Percentiles rank a stretch among this genome's conserved stretches.
These are phyloP conservation scores for Venturia nashicola DNA, from an alignment of 2,329 filamentous ascomycete species.

Conservation along the genomic window DNA sequence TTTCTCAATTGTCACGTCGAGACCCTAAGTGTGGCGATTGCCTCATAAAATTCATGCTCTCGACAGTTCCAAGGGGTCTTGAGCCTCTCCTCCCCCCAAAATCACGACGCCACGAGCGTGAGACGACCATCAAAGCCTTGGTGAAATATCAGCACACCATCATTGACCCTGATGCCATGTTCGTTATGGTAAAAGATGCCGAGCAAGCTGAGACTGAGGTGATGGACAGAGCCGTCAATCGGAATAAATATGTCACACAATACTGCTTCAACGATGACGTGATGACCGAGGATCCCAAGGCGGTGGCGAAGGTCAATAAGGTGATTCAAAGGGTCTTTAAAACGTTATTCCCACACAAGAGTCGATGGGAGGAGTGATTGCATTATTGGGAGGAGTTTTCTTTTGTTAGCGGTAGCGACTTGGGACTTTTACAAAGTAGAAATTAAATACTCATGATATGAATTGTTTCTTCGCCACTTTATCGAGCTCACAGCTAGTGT, in stretches of 20 bases:
- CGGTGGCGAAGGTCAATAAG: conserved; percentile 23
- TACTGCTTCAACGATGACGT: conserved; percentile 34
- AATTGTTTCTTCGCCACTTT: no score
- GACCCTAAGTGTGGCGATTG: conserved; percentile 31
- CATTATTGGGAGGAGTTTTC: no score
- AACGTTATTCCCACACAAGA: conserved; percentile 17
- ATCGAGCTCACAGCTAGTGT: no score
- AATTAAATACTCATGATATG: no score
- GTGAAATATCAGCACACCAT: conserved; percentile 31
- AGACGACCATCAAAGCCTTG: conserved; percentile 25
- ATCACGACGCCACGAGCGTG: conserved; percentile 21
- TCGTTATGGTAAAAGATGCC: conserved; percentile 32
- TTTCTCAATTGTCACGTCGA: conserved; percentile 26
- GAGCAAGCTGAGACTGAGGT: conserved; percentile 28
- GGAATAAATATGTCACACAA: conserved; percentile 24
- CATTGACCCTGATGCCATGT: conserved; percentile 28
- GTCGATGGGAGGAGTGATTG: conserved; percentile 14
- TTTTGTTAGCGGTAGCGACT: neutral
- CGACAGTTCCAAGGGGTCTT: conserved; percentile 23
- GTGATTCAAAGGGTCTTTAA: conserved; percentile 26
- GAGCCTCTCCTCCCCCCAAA: conserved; percentile 24
- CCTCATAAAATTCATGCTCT: conserved; percentile 28
- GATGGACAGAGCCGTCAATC: conserved; percentile 24
- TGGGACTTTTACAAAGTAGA: no score
- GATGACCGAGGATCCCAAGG: conserved; percentile 22